Conservation (phyloP, 129 eudicot genomes). For the Rutidosis leptorrhynchoides region DNA sequence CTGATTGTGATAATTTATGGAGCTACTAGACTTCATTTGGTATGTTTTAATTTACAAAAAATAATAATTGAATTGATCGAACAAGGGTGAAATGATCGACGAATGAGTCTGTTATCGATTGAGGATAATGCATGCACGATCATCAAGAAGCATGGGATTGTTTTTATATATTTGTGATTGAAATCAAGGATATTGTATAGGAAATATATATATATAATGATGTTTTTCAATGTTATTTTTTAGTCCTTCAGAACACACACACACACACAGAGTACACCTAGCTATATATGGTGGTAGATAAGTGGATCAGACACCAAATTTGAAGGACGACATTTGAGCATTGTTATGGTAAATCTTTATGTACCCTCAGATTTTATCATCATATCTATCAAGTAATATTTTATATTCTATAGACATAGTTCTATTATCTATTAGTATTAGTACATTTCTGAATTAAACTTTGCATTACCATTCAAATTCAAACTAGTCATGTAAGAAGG, state of each 20-base stretch:
- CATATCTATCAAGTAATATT: not conserved
- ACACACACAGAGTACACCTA: too few relatives aligned
- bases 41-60: constrained; percentile 5
- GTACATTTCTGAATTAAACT: not conserved
- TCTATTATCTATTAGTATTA: not conserved
- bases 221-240: not conserved
- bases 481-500: not conserved
- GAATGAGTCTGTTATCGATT: not conserved
- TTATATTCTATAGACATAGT: not conserved
- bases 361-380: not conserved
- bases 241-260: not conserved
- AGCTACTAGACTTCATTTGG: constrained; percentile 29
- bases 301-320: not conserved
- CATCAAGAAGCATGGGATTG: constrained; percentile 13
- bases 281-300: not conserved
- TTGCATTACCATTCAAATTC: not conserved
- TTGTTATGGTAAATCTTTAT: not conserved
- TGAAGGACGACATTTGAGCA: not conserved
- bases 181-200: constrained; percentile 8
- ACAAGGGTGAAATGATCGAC: not conserved
- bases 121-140: constrained; percentile 29
- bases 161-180: constrained; percentile 10
- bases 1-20: constrained; percentile 45
- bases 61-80: not conserved
- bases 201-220: not conserved